A percentile compares a stretch with the other conserved stretches of the same genome.
These are phyloP conservation scores for Plasmodium falciparum DNA, from an alignment of 169 alveolate species.

Conservation along the genomic window DNA sequence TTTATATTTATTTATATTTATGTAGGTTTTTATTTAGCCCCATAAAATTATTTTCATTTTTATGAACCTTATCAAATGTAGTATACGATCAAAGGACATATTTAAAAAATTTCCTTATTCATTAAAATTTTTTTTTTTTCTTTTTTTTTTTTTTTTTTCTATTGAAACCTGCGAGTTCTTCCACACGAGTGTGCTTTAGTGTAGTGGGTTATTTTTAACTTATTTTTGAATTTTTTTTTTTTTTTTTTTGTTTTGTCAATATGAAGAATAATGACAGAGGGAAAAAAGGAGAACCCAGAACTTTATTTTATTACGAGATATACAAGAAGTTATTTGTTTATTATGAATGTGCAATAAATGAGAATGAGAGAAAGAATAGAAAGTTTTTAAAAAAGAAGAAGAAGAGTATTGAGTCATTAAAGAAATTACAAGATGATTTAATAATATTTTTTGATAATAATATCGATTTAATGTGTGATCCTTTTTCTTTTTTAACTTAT, in stretches of 20 bases:
- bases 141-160: background rate
- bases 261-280: slow-evolving; percentile 28
- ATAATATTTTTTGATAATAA: slow-evolving; percentile 25
- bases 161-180: background rate
- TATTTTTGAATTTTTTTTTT: background rate
- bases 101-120: too few species aligned
- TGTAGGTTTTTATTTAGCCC: too few species aligned
- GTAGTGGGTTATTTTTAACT: too few species aligned
- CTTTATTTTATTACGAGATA: slow-evolving; percentile 32
- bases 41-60: too few species aligned
- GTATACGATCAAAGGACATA: too few species aligned
- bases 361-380: slow-evolving; percentile 68
- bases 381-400: slow-evolving; percentile 16
- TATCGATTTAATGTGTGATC: slow-evolving; percentile 30
- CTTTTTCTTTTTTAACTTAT: slow-evolving; percentile 55
- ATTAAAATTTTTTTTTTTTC: too few species aligned
- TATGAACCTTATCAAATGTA: too few species aligned
- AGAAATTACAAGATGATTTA: slow-evolving; percentile 44
- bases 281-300: slow-evolving; percentile 28
- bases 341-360: slow-evolving; percentile 63
- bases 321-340: slow-evolving; percentile 41
- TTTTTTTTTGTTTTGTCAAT: background rate
- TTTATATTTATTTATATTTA: background rate
- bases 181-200: background rate
- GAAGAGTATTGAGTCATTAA: slow-evolving; percentile 7